Evolutionary conservation across 1,284 basidiomycete species (phyloP), one percentile per base, ranked within the genome.

Genomic region (Hymenochaete sp.): DNA sequence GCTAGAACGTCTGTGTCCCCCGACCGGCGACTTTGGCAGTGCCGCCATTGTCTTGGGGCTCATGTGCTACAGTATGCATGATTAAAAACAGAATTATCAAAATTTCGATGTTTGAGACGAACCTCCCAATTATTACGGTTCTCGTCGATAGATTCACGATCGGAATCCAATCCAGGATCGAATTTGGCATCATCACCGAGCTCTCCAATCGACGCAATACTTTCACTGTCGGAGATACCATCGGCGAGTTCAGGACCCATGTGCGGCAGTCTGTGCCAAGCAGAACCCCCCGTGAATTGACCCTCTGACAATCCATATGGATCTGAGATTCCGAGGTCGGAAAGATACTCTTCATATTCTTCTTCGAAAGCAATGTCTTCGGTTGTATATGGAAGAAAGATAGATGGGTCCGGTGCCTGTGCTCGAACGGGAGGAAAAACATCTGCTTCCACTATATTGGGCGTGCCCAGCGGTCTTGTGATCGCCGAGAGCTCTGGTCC

Each of bases 41-140:
- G 89, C 84, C 19, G 87, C 85, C 76, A 95, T 84, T 2, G 90
- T 93, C 62, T 88, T 87, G 2, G 90, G 89, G 51, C 90, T 93
- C 83, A 95, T 88, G 57, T 93, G 90, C 90, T 93, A 54, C 13
- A 48, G 32, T 43, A 38, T n/a, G n/a, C n/a, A n/a, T n/a, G n/a
- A n/a, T n/a, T n/a, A n/a, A n/a, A n/a, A n/a, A n/a, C 33, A 41
- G 42, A 27, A 10, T 44, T 10, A 42, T 22, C 45, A 38, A 4
- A 28, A 21, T 52, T 32, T 53, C 38, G 25, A 18, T 35, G 19
- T 24, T 42, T 33, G 41, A 42, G 48, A 40, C 28, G 28, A 53
- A 91, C 90, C 82, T 92, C 91, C 91, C 91, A 95, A 52, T 92
- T 90, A 57, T 93, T 95, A 55, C 84, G 64, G 56, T 91, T 86